A percentile compares a stretch with the other conserved stretches of the same genome.
Conservation (phyloP, 1,284 basidiomycete genomes). For the Vanrija sp. region DNA sequence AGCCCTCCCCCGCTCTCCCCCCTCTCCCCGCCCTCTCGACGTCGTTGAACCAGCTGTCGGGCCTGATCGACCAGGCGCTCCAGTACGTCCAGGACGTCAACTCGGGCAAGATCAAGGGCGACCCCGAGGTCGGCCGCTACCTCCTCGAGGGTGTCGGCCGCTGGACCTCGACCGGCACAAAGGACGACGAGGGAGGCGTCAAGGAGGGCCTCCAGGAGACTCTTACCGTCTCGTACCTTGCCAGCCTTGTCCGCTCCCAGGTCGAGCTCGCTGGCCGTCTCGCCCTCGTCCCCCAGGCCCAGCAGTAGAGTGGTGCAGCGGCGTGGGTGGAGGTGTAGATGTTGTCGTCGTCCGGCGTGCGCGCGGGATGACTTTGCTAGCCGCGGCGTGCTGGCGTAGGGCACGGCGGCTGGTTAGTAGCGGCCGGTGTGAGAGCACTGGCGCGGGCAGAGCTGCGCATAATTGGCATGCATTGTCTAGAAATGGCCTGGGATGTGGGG, state of each 20-base stretch:
- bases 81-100: conserved; percentile 81
- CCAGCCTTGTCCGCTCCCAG: conserved; percentile 89
- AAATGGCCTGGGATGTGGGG: not conserved
- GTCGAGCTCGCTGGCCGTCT: conserved; percentile 88
- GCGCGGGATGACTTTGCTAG: no score
- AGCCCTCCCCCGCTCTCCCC: conserved; percentile 39
- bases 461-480: not conserved
- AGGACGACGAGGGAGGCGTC: conserved; percentile 44
- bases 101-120: conserved; percentile 71
- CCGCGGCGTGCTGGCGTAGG: no score
- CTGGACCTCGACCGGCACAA: conserved; percentile 54
- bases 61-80: conserved; percentile 59
- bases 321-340: not conserved
- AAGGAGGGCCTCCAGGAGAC: conserved; percentile 64
- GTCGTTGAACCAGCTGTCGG: conserved; percentile 49
- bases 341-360: no score
- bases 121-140: conserved; percentile 84
- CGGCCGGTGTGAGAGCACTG: not conserved
- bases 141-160: conserved; percentile 82
- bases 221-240: conserved; percentile 90
- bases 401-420: not conserved
- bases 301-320: conserved; percentile 10
- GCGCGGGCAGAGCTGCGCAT: not conserved
- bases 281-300: conserved; percentile 60
- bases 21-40: conserved; percentile 40